Evolutionary conservation across 1,139 yeast species (phyloP).

Genomic region (Citeromyces siamensis): DNA sequence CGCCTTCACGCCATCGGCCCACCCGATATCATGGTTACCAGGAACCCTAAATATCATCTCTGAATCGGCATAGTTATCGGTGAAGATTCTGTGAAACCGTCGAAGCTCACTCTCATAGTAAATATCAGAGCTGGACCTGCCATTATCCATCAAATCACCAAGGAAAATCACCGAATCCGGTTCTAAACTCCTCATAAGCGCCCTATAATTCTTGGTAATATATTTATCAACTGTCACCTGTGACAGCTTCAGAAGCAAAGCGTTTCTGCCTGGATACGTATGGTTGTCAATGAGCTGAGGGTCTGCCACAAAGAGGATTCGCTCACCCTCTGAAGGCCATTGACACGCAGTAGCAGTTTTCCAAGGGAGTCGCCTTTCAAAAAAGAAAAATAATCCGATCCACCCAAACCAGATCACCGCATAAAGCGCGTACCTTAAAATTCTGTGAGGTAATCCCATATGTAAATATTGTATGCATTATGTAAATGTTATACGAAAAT

Average conservation of each 20-base stretch:
- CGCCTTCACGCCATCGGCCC: conserved; percentile 52
- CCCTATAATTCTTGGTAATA: conserved; percentile 63
- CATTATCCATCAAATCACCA: conserved; percentile 94
- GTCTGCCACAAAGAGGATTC: conserved; percentile 59
- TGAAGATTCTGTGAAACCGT: conserved; percentile 55
- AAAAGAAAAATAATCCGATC: background rate
- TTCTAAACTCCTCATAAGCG: conserved; percentile 41
- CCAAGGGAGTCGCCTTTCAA: background rate
- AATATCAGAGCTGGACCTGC: conserved; percentile 60
- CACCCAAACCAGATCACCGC: background rate
- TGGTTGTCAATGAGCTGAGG: conserved; percentile 47
- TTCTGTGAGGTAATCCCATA: background rate
- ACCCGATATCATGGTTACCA: conserved; percentile 96
- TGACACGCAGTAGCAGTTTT: conserved; percentile 11
- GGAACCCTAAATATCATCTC: conserved; percentile 43
- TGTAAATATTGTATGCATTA: background rate
- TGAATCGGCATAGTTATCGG: conserved; percentile 30
- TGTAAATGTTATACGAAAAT: no score
- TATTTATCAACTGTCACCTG: conserved; percentile 45
- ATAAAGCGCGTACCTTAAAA: background rate
- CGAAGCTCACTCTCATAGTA: conserved; percentile 64
- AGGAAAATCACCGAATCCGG: conserved; percentile 73
- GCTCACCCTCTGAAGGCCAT: conserved; percentile 27
- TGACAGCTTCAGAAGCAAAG: conserved; percentile 31
- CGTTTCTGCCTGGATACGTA: conserved; percentile 50